These are phyloP conservation scores for Corymbia maculata DNA, from an alignment of 345 rosid genomes.

Conservation along the genomic window DNA sequence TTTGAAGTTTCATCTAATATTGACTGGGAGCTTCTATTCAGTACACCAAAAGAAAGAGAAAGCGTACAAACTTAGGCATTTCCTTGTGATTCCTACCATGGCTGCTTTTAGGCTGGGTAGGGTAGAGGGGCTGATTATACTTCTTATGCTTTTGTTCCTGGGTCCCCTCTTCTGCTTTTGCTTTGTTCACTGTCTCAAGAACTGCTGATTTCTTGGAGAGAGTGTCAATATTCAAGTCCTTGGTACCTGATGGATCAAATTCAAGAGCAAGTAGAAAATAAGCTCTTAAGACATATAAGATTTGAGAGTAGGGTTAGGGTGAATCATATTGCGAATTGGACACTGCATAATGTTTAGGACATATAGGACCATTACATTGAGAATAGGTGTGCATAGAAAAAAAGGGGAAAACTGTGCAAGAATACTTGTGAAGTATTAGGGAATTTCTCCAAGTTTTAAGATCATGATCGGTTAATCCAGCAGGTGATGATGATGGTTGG, in stretches of 20 bases:
- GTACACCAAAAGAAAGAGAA: background rate
- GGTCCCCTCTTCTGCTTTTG: background rate
- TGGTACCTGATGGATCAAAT: background rate
- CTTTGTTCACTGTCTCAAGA: background rate
- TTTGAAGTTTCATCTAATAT: too few species aligned
- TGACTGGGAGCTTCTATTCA: background rate
- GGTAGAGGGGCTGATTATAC: background rate
- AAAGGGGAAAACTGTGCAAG: background rate
- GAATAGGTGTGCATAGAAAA: background rate
- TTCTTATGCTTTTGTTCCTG: background rate
- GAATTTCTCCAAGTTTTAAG: background rate
- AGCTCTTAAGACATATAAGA: background rate
- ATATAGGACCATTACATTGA: background rate
- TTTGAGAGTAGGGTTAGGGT: background rate
- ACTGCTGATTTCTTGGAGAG: background rate
- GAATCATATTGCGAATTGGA: background rate
- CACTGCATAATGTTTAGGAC: background rate
- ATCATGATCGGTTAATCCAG: background rate
- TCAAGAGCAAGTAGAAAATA: background rate
- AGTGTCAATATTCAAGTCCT: background rate
- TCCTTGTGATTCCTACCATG: background rate
- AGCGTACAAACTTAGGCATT: background rate
- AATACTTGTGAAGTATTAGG: background rate
- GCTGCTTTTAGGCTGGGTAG: background rate
- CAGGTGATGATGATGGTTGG: background rate